Percentiles rank a stretch among this genome's conserved stretches.
Conservation (phyloP, 2,329 filamentous ascomycete genomes). For the Diaporthe caulivora region DNA sequence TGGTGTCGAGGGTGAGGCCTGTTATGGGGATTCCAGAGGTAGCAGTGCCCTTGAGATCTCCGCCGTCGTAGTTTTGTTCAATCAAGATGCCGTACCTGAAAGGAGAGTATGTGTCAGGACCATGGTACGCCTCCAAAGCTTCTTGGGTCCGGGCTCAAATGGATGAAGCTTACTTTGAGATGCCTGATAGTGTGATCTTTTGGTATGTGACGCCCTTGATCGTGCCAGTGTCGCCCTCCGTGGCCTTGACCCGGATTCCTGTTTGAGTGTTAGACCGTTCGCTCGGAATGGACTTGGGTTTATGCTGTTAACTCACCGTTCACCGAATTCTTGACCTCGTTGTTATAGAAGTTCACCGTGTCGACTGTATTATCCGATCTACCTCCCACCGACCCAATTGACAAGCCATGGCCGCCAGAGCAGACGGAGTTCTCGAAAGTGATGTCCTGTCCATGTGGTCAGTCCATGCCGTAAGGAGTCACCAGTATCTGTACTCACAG, state of each 20-base stretch:
- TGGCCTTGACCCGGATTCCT: constrained; percentile 39
- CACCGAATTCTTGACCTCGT: constrained; percentile 61
- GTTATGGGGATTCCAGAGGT: constrained; percentile 39
- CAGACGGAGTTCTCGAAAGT: constrained; percentile 56
- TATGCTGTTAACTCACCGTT: constrained; percentile 55
- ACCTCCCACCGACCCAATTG: constrained; percentile 68
- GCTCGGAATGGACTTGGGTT: too few relatives aligned
- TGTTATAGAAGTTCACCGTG: constrained; percentile 61
- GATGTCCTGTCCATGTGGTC: constrained; percentile 44
- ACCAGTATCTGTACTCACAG: not conserved
- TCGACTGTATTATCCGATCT: constrained; percentile 65
- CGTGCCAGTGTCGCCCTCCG: constrained; percentile 34
- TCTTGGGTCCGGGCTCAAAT: not conserved
- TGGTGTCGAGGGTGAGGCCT: constrained; percentile 29
- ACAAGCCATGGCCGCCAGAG: constrained; percentile 65
- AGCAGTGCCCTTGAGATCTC: constrained; percentile 35
- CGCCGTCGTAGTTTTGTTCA: constrained; percentile 40
- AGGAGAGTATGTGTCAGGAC: not conserved
- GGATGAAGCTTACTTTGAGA: constrained; percentile 31
- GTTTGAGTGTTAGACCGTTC: not conserved
- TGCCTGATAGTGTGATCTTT: constrained; percentile 35
- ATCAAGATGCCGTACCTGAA: constrained; percentile 39
- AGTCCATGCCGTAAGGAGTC: not conserved
- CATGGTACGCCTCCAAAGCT: too few relatives aligned
- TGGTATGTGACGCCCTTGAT: constrained; percentile 38